Evolutionary conservation across 1,139 yeast species (phyloP).

Genomic region (Pichia sp.): DNA sequence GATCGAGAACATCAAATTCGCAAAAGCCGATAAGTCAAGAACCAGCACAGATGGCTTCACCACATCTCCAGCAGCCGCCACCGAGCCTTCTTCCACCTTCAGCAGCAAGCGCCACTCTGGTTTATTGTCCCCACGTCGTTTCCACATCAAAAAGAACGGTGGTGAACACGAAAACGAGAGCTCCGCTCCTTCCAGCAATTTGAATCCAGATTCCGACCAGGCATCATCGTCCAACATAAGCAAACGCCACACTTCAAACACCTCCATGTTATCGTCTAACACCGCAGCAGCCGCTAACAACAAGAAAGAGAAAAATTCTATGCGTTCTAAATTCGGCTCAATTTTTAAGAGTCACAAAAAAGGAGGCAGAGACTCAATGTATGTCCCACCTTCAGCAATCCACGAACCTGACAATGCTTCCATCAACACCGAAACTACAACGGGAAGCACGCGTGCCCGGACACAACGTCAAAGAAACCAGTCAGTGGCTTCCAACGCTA

Average conservation of each 20-base stretch:
- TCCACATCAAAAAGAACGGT: slow-evolving; percentile 9
- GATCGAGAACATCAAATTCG: slow-evolving; percentile 16
- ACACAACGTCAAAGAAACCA: slow-evolving; percentile 16
- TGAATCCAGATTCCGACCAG: neutral
- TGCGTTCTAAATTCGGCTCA: slow-evolving; percentile 81
- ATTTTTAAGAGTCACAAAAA: slow-evolving; percentile 58
- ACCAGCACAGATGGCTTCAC: slow-evolving; percentile 18
- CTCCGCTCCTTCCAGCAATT: neutral
- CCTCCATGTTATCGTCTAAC: slow-evolving; percentile 18
- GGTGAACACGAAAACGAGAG: slow-evolving; percentile 1
- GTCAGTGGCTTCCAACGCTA: slow-evolving; percentile 11
- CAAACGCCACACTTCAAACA: slow-evolving; percentile 17
- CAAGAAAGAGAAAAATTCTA: slow-evolving; percentile 36
- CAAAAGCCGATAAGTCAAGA: slow-evolving; percentile 12
- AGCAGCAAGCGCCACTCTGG: slow-evolving; percentile 15
- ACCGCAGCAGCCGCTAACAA: slow-evolving; percentile 8
- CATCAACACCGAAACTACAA: slow-evolving; percentile 21
- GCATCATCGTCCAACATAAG: neutral
- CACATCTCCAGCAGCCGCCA: slow-evolving; percentile 1
- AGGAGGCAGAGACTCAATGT: slow-evolving; percentile 39
- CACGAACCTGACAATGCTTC: slow-evolving; percentile 33
- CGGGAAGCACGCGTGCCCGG: slow-evolving; percentile 13
- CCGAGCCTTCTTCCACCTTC: neutral
- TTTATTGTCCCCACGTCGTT: slow-evolving; percentile 15
- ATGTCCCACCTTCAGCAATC: slow-evolving; percentile 27